Evolutionary conservation across 2,329 filamentous ascomycete genomes (phyloP).

Genomic region (Verticillium nubilum): DNA sequence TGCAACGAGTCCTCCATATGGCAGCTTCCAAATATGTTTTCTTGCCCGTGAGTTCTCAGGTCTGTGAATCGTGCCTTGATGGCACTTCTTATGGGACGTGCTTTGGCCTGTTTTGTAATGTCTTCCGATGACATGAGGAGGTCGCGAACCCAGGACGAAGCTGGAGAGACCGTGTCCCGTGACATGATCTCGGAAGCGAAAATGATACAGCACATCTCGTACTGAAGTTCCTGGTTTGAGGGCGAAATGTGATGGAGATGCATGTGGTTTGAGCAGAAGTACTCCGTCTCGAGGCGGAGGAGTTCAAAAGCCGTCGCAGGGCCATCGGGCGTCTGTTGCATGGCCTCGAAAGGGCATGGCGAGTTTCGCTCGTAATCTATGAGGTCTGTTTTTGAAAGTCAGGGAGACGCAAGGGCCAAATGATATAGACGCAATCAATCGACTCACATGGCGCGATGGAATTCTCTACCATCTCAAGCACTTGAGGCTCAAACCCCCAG

Average conservation of each 20-base stretch:
- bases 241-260: slow-evolving; percentile 34
- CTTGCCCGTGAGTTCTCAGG: slow-evolving; percentile 53
- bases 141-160: slow-evolving; percentile 52
- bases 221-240: slow-evolving; percentile 47
- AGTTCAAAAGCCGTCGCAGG: slow-evolving; percentile 8
- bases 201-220: slow-evolving; percentile 54
- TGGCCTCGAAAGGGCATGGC: slow-evolving; percentile 22
- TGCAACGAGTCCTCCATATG: slow-evolving; percentile 48
- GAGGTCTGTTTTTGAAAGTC: too few species aligned
- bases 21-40: slow-evolving; percentile 51
- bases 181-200: slow-evolving; percentile 46
- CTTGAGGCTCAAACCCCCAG: slow-evolving; percentile 59
- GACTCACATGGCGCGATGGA: slow-evolving; percentile 57
- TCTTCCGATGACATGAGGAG: slow-evolving; percentile 45
- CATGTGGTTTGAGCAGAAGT: slow-evolving; percentile 41
- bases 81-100: slow-evolving; percentile 40
- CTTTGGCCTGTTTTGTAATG: slow-evolving; percentile 36
- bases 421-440: too few species aligned
- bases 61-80: slow-evolving; percentile 40
- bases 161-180: slow-evolving; percentile 28
- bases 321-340: slow-evolving; percentile 10
- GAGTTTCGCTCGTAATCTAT: slow-evolving; percentile 31
- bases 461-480: slow-evolving; percentile 60
- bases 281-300: slow-evolving; percentile 46
- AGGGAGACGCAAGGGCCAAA: too few species aligned